Conservation (phyloP, 169 alveolate species). For the Plasmodium berghei region DNA sequence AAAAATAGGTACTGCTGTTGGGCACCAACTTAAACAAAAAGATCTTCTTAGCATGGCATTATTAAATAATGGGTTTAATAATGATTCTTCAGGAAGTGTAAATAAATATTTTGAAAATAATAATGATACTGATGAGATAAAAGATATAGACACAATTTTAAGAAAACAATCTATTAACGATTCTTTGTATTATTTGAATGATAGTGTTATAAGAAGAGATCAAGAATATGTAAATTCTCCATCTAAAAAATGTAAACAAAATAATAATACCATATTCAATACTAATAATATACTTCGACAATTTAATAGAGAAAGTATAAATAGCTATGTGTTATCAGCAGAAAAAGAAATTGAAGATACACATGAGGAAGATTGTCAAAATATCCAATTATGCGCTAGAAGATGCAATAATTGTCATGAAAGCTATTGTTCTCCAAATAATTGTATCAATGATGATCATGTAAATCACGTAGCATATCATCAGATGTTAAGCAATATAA, state of each 20-base stretch:
- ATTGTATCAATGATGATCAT: slow-evolving; percentile 43
- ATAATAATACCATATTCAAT: no score
- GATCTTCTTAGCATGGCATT: slow-evolving; percentile 49
- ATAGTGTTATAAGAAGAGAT: slow-evolving; percentile 47
- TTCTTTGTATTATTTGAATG: slow-evolving; percentile 61
- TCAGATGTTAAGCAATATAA: slow-evolving; percentile 44
- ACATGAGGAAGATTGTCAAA: slow-evolving; percentile 51
- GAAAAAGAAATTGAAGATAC: slow-evolving; percentile 12
- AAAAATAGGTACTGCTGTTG: slow-evolving; percentile 69
- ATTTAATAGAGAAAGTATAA: slow-evolving; percentile 11
- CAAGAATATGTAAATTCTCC: slow-evolving; percentile 4
- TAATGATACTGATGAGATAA: slow-evolving; percentile 45
- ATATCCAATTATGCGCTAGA: slow-evolving; percentile 28
- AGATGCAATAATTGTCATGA: slow-evolving; percentile 32
- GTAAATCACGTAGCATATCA: slow-evolving; percentile 67
- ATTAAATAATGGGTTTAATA: slow-evolving; percentile 61
- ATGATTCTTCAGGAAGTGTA: slow-evolving; percentile 47
- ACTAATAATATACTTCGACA: not conserved
- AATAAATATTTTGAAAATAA: slow-evolving; percentile 36
- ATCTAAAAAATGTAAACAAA: not conserved
- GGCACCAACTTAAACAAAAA: slow-evolving; percentile 56
- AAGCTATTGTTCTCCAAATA: slow-evolving; percentile 46
- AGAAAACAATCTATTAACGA: slow-evolving; percentile 41
- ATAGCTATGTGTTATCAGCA: not conserved
- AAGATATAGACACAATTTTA: slow-evolving; percentile 33